Base-by-base conservation (phyloP, 345 rosid genomes). In the Limnanthes douglasii region DNA sequence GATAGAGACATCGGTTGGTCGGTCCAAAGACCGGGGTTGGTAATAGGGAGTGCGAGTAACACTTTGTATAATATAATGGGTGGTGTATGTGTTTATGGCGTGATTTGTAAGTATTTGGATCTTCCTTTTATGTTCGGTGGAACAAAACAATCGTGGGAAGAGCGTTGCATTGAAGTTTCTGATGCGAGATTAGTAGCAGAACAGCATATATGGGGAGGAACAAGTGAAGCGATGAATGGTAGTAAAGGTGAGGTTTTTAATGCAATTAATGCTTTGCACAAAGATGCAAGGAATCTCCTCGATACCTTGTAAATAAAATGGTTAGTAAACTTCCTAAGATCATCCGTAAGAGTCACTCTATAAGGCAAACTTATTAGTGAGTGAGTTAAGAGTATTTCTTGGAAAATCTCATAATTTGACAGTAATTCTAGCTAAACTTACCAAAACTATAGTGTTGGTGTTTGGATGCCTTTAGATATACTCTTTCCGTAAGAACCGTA, bases 71-170 rank as follows among this genome's bases (percentile, higher is more conserved):
- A 77, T 31, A 59, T 69, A 20, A 50, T 73, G 51, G 82, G 88
- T 3, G 45, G 71, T 47, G 47, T 77, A 39, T 60, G 73, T 15
- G 75, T 77, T 11, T 73, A 72, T 21, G 88, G 61, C 4, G 31
- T 69, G 6, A 55, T 70, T 5, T 73, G 88, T 38, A 62, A 50
- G 21, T 41, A 60, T 41, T 26, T 69, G 16, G 54, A 54, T 6
- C 65, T 70, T 2, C 73, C 78, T 12, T 77, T 77, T 39, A 60
- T 62, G 32, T 77, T 77, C 50, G 88, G 82, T 1, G 88, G 88
- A 47, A 56, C 65, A 2, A 67, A 48, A 46, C 63, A 67, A 41
- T 50, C 69, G 6, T 77, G 88, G 88, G 88, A 72, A 38, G 78
- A 72, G 50, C 37, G 25, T 3, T 64, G 31, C 37, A 57, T 77